These are phyloP conservation scores for Coprinopsis sp. DNA, from an alignment of 768 basidiomycete genomes.

Conservation along the genomic window DNA sequence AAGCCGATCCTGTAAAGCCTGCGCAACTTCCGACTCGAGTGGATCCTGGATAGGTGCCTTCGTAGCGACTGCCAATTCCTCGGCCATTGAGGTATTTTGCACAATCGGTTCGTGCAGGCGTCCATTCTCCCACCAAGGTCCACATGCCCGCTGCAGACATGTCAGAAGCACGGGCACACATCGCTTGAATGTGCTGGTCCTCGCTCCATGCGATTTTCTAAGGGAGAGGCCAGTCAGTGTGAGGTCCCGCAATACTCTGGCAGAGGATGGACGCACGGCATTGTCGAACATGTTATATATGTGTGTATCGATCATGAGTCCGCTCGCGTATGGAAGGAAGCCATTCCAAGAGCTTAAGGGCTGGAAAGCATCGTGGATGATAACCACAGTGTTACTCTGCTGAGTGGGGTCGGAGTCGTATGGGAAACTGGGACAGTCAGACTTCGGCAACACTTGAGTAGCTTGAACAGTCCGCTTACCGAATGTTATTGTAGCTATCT, in stretches of 20 bases:
- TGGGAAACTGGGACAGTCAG: constrained; percentile 25
- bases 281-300: constrained; percentile 69
- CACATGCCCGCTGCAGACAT: constrained; percentile 59
- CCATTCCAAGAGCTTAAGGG: constrained; percentile 62
- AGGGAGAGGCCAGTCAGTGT: not conserved
- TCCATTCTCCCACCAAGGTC: constrained; percentile 86
- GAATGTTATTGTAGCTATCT: constrained; percentile 69
- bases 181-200: constrained; percentile 51
- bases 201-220: constrained; percentile 40
- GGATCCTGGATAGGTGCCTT: constrained; percentile 61
- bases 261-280: constrained; percentile 33
- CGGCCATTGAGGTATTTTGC: constrained; percentile 82
- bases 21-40: constrained; percentile 63
- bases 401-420: constrained; percentile 23
- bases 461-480: constrained; percentile 33
- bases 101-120: constrained; percentile 70
- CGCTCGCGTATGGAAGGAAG: constrained; percentile 55
- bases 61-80: constrained; percentile 60
- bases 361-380: constrained; percentile 78
- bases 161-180: constrained; percentile 42
- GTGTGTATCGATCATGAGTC: constrained; percentile 76
- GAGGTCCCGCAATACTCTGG: not conserved
- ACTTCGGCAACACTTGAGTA: not conserved
- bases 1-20: constrained; percentile 64
- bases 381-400: constrained; percentile 57